Evolutionary conservation across 805 yeast genomes (phyloP).

Genomic region (Teunomyces atbi): DNA sequence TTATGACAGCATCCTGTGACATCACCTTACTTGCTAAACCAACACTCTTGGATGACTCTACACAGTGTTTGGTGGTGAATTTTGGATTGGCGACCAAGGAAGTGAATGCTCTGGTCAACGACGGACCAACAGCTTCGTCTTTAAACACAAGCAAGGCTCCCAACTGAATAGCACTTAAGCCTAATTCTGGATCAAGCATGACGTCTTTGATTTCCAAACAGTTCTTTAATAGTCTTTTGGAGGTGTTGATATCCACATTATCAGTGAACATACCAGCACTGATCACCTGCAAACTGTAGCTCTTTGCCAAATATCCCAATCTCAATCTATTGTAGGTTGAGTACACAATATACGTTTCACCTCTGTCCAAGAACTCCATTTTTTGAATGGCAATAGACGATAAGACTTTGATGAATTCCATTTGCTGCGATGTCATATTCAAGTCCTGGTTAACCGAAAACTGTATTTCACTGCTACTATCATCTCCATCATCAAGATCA

Average conservation of each 20-base stretch:
- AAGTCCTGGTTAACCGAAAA: background rate
- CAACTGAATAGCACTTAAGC: conserved; percentile 51
- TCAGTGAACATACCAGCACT: conserved; percentile 53
- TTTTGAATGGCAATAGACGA: conserved; percentile 37
- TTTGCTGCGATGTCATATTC: conserved; percentile 22
- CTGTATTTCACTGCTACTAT: background rate
- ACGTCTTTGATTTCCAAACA: conserved; percentile 54
- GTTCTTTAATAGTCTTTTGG: conserved; percentile 46
- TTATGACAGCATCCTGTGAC: conserved; percentile 78
- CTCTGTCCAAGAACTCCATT: conserved; percentile 52
- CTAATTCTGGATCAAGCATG: conserved; percentile 50
- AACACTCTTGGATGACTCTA: conserved; percentile 53
- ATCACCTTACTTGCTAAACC: conserved; percentile 65
- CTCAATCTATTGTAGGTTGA: conserved; percentile 48
- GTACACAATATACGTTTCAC: conserved; percentile 54
- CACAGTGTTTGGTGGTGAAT: conserved; percentile 47
- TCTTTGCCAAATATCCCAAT: conserved; percentile 54
- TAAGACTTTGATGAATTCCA: conserved; percentile 26
- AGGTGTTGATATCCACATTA: conserved; percentile 41
- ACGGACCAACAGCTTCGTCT: conserved; percentile 36
- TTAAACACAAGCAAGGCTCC: conserved; percentile 54
- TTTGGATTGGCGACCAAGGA: conserved; percentile 56
- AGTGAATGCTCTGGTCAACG: conserved; percentile 46
- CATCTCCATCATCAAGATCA: background rate
- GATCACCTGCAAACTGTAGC: conserved; percentile 57